phyloP scores from a whole-genome alignment of 345 rosid species.

The Brassica nigra region DNA sequence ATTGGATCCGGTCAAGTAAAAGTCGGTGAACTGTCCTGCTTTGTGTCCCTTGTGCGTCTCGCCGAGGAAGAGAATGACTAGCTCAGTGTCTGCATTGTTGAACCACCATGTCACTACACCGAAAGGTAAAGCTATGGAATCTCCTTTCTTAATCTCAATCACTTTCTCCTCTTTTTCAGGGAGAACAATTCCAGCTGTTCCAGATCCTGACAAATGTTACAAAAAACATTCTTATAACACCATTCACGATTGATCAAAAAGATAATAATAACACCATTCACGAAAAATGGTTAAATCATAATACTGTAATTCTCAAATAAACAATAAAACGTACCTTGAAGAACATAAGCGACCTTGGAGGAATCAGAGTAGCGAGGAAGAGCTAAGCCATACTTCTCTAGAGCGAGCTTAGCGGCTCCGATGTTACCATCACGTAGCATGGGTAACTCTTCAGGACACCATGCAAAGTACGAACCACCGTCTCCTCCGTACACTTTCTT shows the following conservation, averaged over 20 bases:
- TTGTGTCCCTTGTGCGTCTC: conserved; percentile 79
- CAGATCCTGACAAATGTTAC: conserved; percentile 51
- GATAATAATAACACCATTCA: no score
- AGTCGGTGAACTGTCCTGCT: conserved; percentile 77
- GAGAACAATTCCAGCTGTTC: conserved; percentile 80
- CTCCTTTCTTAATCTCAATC: conserved; percentile 77
- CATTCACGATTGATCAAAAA: not conserved
- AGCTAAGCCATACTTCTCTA: conserved; percentile 78
- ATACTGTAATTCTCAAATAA: no score
- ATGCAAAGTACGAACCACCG: conserved; percentile 79
- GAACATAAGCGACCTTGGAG: conserved; percentile 85
- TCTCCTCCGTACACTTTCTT: conserved; percentile 68
- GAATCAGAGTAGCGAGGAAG: conserved; percentile 91
- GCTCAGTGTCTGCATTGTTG: conserved; percentile 72
- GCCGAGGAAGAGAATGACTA: conserved; percentile 78
- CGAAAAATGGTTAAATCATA: not conserved
- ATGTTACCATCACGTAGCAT: conserved; percentile 78
- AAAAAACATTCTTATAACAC: not conserved
- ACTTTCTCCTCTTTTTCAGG: conserved; percentile 92
- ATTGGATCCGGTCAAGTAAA: conserved; percentile 71
- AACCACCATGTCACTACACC: conserved; percentile 95
- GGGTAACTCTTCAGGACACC: conserved; percentile 78
- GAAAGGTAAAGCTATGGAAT: conserved; percentile 85
- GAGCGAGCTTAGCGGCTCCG: conserved; percentile 87
- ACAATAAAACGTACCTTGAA: conserved; percentile 56